phyloP scores from a whole-genome alignment of 2,329 filamentous ascomycete species.

The Ophiostoma quercus region DNA sequence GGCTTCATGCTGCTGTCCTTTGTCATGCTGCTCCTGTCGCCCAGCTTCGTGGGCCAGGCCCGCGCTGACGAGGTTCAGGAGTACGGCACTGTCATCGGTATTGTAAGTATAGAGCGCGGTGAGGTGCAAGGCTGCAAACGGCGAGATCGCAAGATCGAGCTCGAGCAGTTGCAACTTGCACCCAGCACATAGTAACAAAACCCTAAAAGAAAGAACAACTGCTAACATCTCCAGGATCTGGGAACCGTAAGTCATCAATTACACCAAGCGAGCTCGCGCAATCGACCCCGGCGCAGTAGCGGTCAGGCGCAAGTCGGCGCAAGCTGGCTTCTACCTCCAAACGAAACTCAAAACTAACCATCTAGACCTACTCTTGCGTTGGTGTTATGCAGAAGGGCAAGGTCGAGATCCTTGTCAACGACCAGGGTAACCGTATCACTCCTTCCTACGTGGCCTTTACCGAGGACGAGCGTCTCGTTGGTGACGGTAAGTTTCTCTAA shows the following conservation, averaged over 20 bases:
- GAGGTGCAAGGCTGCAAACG: not conserved
- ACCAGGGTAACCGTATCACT: conserved; percentile 92
- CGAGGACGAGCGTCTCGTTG: conserved; percentile 92
- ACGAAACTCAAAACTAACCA: not conserved
- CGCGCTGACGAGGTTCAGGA: conserved; percentile 67
- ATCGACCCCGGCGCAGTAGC: not conserved
- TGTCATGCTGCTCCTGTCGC: conserved; percentile 81
- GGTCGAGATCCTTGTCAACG: conserved; percentile 92
- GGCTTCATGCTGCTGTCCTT: conserved; percentile 87
- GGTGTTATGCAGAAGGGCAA: conserved; percentile 95
- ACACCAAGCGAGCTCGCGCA: not conserved
- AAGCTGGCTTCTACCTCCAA: not conserved
- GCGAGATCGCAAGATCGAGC: not conserved
- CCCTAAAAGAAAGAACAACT: not conserved
- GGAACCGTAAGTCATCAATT: conserved; percentile 15
- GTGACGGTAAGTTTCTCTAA: conserved; percentile 54
- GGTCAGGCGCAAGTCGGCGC: not conserved
- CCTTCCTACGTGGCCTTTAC: conserved; percentile 95
- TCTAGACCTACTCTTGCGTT: conserved; percentile 70
- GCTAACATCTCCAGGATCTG: conserved; percentile 27
- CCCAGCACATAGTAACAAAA: no score
- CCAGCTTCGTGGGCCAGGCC: conserved; percentile 76
- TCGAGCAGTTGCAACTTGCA: not conserved
- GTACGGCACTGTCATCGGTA: conserved; percentile 89
- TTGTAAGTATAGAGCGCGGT: conserved; percentile 45